These are phyloP conservation scores for Pisolithus orientalis DNA, from an alignment of 768 basidiomycete genomes.

Conservation along the genomic window DNA sequence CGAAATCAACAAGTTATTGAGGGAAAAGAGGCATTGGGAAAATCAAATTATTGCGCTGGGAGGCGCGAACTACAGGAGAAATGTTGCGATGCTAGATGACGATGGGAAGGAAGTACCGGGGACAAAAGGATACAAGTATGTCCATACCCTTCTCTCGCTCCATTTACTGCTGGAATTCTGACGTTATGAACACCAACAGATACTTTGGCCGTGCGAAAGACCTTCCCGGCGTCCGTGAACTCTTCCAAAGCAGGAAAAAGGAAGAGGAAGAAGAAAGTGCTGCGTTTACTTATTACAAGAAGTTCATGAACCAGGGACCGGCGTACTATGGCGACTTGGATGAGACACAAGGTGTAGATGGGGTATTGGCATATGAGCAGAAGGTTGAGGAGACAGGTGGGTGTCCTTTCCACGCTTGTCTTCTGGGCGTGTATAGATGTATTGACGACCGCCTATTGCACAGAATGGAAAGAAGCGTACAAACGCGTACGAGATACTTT, in stretches of 20 bases:
- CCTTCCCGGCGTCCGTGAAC: conserved; percentile 88
- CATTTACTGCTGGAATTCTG: background rate
- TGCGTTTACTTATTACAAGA: conserved; percentile 70
- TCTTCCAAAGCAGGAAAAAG: conserved; percentile 83
- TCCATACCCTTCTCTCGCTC: background rate
- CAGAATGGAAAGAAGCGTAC: conserved; percentile 66
- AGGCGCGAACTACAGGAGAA: conserved; percentile 92
- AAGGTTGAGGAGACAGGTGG: conserved; percentile 69
- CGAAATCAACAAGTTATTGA: conserved; percentile 92
- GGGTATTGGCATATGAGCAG: conserved; percentile 64
- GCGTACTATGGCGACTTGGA: conserved; percentile 90
- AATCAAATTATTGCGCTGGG: conserved; percentile 95
- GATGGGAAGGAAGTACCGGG: conserved; percentile 96
- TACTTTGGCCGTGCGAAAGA: conserved; percentile 98
- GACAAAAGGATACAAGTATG: conserved; percentile 95
- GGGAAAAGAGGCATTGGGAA: conserved; percentile 97
- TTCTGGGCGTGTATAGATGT: background rate
- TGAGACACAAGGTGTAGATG: conserved; percentile 52
- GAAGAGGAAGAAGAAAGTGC: conserved; percentile 88
- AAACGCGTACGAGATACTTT: conserved; percentile 48
- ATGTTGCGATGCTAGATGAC: conserved; percentile 89
- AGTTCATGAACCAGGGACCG: conserved; percentile 82
- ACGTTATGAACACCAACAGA: conserved; percentile 32
- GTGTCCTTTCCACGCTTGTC: conserved; percentile 12
- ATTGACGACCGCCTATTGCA: background rate